These are phyloP conservation scores for Penicilliopsis zonata DNA, from an alignment of 495 filamentous ascomycete genomes.

Conservation along the genomic window DNA sequence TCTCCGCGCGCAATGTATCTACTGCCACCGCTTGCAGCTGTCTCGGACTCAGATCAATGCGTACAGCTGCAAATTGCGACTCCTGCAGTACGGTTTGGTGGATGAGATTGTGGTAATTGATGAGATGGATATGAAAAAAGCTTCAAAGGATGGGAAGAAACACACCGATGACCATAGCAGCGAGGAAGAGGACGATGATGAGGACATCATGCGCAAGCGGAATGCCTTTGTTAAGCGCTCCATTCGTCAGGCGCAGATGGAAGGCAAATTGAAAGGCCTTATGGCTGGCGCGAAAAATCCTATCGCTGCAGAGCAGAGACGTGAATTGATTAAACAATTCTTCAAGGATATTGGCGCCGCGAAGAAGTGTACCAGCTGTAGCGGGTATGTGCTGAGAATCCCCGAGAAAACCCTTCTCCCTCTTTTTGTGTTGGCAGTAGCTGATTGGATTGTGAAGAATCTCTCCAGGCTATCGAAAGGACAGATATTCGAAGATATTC, in stretches of 20 bases:
- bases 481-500: slow-evolving; percentile 85
- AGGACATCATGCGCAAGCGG: slow-evolving; percentile 53
- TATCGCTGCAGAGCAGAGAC: slow-evolving; percentile 61
- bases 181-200: slow-evolving; percentile 44
- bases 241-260: slow-evolving; percentile 42
- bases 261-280: slow-evolving; percentile 32
- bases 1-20: slow-evolving; percentile 74
- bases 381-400: slow-evolving; percentile 35
- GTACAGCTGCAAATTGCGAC: slow-evolving; percentile 71
- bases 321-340: slow-evolving; percentile 68
- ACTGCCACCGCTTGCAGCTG: slow-evolving; percentile 76
- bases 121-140: slow-evolving; percentile 29
- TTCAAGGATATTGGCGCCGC: slow-evolving; percentile 50
- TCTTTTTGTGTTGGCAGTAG: slow-evolving; percentile 5
- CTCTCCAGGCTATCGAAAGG: slow-evolving; percentile 71
- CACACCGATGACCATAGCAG: slow-evolving; percentile 36
- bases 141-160: slow-evolving; percentile 16
- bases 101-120: slow-evolving; percentile 60
- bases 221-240: slow-evolving; percentile 56
- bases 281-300: slow-evolving; percentile 63
- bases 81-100: slow-evolving; percentile 76
- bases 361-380: slow-evolving; percentile 64
- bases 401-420: slow-evolving; percentile 1
- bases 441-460: slow-evolving; percentile 34
- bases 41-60: slow-evolving; percentile 58